Conservation (phyloP, 257 asterid genomes). For the Przewalskia tangutica region DNA sequence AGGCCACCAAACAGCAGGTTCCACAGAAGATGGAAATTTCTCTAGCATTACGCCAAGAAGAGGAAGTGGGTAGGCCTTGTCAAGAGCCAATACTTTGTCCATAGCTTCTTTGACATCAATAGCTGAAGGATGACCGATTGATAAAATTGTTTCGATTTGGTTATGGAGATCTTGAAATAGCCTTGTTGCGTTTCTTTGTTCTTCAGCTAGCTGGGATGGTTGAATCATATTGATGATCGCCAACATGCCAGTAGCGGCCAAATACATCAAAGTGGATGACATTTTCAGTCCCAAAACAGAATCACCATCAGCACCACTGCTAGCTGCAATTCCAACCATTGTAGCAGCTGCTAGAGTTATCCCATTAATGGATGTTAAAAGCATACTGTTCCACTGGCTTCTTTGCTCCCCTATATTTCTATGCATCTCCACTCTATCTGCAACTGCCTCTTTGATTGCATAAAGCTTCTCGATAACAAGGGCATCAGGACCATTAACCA, state of each 20-base stretch:
- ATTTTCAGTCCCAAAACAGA: constrained; percentile 6
- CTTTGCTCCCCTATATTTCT: constrained; percentile 43
- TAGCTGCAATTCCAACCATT: constrained; percentile 13
- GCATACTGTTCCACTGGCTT: constrained; percentile 39
- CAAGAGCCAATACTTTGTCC: constrained; percentile 60
- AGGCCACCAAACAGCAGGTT: constrained; percentile 63
- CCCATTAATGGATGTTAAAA: constrained; percentile 37
- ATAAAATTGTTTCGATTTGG: constrained; percentile 32
- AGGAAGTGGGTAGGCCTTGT: constrained; percentile 49
- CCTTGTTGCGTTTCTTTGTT: constrained; percentile 61
- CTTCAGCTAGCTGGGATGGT: constrained; percentile 72
- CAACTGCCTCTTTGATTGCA: constrained; percentile 41
- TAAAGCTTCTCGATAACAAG: constrained; percentile 29
- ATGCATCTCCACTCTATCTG: constrained; percentile 63
- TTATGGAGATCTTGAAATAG: constrained; percentile 43
- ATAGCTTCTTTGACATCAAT: constrained; percentile 38
- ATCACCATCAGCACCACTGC: constrained; percentile 6
- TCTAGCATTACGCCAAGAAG: constrained; percentile 30
- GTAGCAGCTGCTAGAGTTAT: constrained; percentile 37
- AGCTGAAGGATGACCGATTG: constrained; percentile 20
- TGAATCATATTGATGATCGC: constrained; percentile 34
- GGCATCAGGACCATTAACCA: constrained; percentile 12
- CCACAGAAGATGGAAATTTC: constrained; percentile 23
- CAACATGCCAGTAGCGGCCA: constrained; percentile 28
- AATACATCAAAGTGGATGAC: constrained; percentile 21